These are phyloP conservation scores for Wickerhamomyces strasburgensis DNA, from an alignment of 805 yeast genomes.

Conservation along the genomic window DNA sequence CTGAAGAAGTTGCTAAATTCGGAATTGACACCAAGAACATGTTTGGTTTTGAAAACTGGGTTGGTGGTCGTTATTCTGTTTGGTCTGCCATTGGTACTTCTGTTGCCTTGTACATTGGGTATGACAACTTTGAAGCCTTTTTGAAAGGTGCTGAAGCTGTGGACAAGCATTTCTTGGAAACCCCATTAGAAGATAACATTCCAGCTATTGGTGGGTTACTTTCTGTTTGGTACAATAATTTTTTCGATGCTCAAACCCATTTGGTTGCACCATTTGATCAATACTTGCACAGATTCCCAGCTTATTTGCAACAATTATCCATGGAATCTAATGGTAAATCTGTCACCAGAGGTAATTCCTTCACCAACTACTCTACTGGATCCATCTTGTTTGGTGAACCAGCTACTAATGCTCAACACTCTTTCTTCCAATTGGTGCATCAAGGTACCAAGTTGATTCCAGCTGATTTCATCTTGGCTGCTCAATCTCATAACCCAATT, in stretches of 20 bases:
- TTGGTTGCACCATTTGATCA: conserved; percentile 98
- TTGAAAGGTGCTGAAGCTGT: conserved; percentile 97
- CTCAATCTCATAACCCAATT: conserved; percentile 96
- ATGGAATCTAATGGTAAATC: conserved; percentile 99
- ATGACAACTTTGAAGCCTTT: conserved; percentile 86
- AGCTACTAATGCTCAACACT: conserved; percentile 97
- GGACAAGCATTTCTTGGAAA: conserved; percentile 79
- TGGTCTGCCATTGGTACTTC: conserved; percentile 99
- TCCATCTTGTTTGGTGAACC: conserved; percentile 97
- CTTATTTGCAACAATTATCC: conserved; percentile 95
- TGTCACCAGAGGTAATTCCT: conserved; percentile 86
- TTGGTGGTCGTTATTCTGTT: conserved; percentile 99
- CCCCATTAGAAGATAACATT: conserved; percentile 88
- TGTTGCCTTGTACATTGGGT: conserved; percentile 92
- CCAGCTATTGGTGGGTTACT: conserved; percentile 91
- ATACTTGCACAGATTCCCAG: conserved; percentile 98
- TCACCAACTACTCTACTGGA: conserved; percentile 94
- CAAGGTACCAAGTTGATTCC: conserved; percentile 98
- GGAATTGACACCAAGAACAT: conserved; percentile 97
- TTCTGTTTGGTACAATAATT: conserved; percentile 98
- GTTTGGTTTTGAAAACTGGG: conserved; percentile 99
- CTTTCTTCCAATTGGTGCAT: conserved; percentile 98
- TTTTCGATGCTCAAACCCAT: conserved; percentile 97
- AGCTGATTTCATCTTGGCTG: conserved; percentile 93
- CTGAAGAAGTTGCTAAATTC: conserved; percentile 82